Percentiles rank a stretch among this genome's conserved stretches.
Conservation (phyloP, 352 stramenopile genomes). For the Thraustotheca clavata region DNA sequence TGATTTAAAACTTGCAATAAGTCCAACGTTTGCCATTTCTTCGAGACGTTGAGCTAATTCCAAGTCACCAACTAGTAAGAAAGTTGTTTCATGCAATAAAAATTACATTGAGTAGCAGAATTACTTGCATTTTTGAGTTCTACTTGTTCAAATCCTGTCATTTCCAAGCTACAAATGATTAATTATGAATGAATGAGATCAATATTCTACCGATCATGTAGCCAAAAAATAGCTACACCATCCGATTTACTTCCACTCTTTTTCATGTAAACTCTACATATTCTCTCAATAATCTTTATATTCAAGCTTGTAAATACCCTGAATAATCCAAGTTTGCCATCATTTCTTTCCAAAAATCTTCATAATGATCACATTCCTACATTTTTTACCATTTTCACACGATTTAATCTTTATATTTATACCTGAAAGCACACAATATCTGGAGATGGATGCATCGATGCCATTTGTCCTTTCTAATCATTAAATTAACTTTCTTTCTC, state of each 20-base stretch:
- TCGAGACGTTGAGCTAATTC: conserved; percentile 38
- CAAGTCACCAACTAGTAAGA: background rate
- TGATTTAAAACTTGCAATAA: conserved; percentile 40
- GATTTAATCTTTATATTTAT: background rate
- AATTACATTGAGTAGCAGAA: conserved; percentile 40
- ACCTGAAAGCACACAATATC: conserved; percentile 77
- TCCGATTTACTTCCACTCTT: conserved; percentile 57
- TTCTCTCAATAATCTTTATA: background rate
- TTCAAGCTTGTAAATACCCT: conserved; percentile 30
- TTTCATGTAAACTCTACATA: conserved; percentile 50
- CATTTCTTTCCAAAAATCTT: conserved; percentile 50
- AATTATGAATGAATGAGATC: background rate
- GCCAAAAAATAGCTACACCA: conserved; percentile 68
- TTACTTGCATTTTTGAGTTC: conserved; percentile 41
- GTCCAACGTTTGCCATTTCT: conserved; percentile 45
- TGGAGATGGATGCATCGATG: conserved; percentile 43
- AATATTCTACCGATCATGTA: conserved; percentile 25
- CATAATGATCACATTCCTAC: conserved; percentile 73
- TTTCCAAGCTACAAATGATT: conserved; percentile 24
- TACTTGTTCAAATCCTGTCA: conserved; percentile 36
- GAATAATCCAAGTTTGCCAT: conserved; percentile 56
- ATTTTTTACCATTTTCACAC: background rate
- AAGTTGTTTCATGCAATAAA: background rate
- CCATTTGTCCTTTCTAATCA: conserved; percentile 47
- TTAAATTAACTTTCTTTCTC: background rate